Percentiles rank a stretch among this genome's conserved stretches.
Conservation (phyloP, 805 yeast genomes). For the Phaffomyces thermotolerans region DNA sequence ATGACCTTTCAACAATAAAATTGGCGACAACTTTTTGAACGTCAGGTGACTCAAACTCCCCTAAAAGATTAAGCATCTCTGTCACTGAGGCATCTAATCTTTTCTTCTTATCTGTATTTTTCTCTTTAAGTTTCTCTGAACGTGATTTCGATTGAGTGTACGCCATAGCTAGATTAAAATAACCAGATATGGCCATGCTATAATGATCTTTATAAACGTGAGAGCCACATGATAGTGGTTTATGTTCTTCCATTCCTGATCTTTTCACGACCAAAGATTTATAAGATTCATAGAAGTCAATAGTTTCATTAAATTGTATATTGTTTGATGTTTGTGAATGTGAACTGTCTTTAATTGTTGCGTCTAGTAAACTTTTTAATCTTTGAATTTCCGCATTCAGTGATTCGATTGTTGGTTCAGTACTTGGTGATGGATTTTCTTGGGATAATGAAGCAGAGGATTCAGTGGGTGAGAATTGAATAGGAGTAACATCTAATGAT, state of each 20-base stretch:
- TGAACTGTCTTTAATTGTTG: neutral
- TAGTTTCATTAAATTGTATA: constrained; percentile 7
- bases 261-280: constrained; percentile 17
- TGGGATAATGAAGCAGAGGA: too few relatives aligned
- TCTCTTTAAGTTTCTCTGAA: constrained; percentile 4
- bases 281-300: constrained; percentile 18
- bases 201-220: constrained; percentile 18
- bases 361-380: neutral
- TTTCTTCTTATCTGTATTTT: constrained; percentile 10
- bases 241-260: constrained; percentile 22
- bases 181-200: constrained; percentile 17
- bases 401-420: neutral
- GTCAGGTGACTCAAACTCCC: constrained; percentile 18
- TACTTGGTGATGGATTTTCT: too few relatives aligned
- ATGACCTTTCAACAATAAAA: constrained; percentile 16
- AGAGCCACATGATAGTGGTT: constrained; percentile 18
- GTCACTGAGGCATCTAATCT: constrained; percentile 20
- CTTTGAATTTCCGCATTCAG: constrained; percentile 4
- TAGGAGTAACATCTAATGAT: constrained; percentile 9
- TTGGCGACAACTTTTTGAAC: constrained; percentile 13
- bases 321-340: neutral
- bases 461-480: too few relatives aligned
- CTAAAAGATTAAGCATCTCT: constrained; percentile 14
- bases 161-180: constrained; percentile 15
- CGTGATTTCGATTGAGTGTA: constrained; percentile 9